Conservation (phyloP, 169 alveolate genomes). For the Eimeria acervulina region DNA sequence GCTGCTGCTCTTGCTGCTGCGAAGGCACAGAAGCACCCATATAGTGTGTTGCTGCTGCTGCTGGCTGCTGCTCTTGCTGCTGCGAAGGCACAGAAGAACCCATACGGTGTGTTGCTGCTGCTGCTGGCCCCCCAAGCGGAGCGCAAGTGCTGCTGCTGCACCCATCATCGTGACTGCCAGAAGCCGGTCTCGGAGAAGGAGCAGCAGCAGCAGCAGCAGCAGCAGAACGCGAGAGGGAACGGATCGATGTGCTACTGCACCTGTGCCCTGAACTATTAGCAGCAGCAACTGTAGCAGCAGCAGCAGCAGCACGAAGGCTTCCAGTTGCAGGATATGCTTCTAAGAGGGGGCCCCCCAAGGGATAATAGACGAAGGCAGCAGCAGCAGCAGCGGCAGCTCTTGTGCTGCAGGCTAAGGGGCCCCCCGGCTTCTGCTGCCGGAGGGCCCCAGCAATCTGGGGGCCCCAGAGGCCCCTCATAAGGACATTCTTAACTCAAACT, state of each 20-base stretch:
- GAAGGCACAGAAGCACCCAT: not conserved
- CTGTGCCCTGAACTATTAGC: not conserved
- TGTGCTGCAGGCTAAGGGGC: not conserved
- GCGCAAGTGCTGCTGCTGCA: slow-evolving; percentile 6
- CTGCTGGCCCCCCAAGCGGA: not conserved
- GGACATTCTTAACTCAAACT: not conserved
- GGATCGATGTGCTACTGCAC: too few relatives aligned
- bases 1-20: not conserved
- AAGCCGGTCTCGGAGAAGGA: not conserved
- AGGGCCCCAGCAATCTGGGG: slow-evolving; percentile 12
- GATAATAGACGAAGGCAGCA: too few relatives aligned
- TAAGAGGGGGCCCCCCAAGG: not conserved
- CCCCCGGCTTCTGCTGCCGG: slow-evolving; percentile 2
- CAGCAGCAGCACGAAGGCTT: not conserved
- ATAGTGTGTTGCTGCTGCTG: not conserved
- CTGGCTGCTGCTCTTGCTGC: slow-evolving; percentile 4
- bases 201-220: not conserved
- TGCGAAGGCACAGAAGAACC: not conserved
- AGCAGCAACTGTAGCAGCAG: not conserved
- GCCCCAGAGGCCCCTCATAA: slow-evolving; percentile 12
- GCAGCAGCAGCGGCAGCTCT: too few relatives aligned
- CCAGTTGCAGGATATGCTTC: not conserved
- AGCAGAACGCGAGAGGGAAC: not conserved
- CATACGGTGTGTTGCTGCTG: not conserved
- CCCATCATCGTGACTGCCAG: not conserved